A percentile compares a stretch with the other conserved stretches of the same genome.
Conservation (phyloP, 176 grass and related monocot genomes). For the Bonia amplexicaulis region DNA sequence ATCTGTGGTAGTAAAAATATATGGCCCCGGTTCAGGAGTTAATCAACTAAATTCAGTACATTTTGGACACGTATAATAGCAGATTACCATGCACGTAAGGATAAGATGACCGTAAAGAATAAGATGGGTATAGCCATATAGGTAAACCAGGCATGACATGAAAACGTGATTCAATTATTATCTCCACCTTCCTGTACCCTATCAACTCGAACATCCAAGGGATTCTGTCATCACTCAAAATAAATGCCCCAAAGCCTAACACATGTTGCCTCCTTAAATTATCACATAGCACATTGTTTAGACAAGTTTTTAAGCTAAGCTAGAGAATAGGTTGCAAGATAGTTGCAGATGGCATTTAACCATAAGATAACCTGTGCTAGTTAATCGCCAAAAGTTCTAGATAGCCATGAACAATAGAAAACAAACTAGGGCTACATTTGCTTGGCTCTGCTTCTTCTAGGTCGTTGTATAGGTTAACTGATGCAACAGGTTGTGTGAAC, state of each 20-base stretch:
- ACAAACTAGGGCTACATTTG: conserved; percentile 1
- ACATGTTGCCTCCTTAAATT: conserved; percentile 17
- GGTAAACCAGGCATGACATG: conserved; percentile 12
- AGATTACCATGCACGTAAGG: conserved; percentile 8
- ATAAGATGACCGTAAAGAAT: conserved; percentile 3
- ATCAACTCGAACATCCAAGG: conserved; percentile 8
- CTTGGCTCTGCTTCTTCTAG: conserved; percentile 26
- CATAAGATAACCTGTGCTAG: conserved; percentile 13
- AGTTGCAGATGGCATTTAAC: conserved; percentile 10
- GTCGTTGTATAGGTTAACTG: conserved; percentile 25
- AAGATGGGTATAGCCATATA: conserved; percentile 18
- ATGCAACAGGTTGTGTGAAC: neutral
- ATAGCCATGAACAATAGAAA: conserved; percentile 8
- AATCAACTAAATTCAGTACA: conserved; percentile 23
- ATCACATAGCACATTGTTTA: conserved; percentile 24
- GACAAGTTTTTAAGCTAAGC: neutral
- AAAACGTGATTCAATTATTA: conserved; percentile 29
- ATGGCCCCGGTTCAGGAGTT: conserved; percentile 15
- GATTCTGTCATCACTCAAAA: conserved; percentile 24
- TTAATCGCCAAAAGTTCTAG: neutral
- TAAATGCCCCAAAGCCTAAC: conserved; percentile 15
- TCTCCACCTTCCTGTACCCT: conserved; percentile 1
- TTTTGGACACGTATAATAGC: conserved; percentile 4
- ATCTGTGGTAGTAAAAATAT: neutral
- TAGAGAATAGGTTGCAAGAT: conserved; percentile 17